These are phyloP conservation scores for Phaeosphaeria sp. DNA, from an alignment of 2,329 filamentous ascomycete species.

Conservation along the genomic window DNA sequence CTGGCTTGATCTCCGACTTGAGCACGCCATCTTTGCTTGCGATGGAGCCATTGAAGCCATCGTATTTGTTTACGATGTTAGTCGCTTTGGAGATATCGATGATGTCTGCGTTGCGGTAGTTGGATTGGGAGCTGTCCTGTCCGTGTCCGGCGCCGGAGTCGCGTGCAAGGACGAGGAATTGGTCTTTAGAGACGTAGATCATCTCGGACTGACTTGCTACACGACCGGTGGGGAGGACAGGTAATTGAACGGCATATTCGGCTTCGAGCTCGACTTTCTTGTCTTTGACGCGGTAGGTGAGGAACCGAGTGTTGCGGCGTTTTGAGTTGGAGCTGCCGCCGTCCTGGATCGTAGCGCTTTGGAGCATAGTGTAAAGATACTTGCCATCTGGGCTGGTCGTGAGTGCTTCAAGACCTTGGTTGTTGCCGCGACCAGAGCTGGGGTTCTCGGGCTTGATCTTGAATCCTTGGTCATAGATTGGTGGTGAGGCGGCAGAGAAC, in stretches of 20 bases:
- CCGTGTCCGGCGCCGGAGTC: slow-evolving; percentile 69
- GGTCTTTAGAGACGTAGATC: slow-evolving; percentile 66
- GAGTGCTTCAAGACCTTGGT: slow-evolving; percentile 77
- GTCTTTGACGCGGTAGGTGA: slow-evolving; percentile 68
- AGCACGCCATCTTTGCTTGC: slow-evolving; percentile 61
- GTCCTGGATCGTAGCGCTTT: slow-evolving; percentile 63
- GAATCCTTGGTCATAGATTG: slow-evolving; percentile 62
- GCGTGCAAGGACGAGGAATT: slow-evolving; percentile 72
- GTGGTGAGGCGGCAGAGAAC: slow-evolving; percentile 70
- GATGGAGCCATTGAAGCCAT: slow-evolving; percentile 52
- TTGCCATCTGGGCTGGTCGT: slow-evolving; percentile 69
- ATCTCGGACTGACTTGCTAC: slow-evolving; percentile 74
- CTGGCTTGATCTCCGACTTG: slow-evolving; percentile 61
- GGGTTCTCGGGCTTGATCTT: slow-evolving; percentile 63
- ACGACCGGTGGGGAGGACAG: slow-evolving; percentile 61
- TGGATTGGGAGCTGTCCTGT: slow-evolving; percentile 57
- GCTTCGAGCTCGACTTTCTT: slow-evolving; percentile 57
- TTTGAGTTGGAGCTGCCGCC: slow-evolving; percentile 63
- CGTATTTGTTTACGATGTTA: slow-evolving; percentile 61
- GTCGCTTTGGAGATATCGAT: slow-evolving; percentile 70
- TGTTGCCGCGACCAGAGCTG: slow-evolving; percentile 70
- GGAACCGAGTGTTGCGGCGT: slow-evolving; percentile 65
- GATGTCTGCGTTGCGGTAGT: slow-evolving; percentile 74
- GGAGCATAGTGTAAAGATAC: slow-evolving; percentile 69
- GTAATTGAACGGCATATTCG: slow-evolving; percentile 72